Evolutionary conservation across 2,329 filamentous ascomycete species (phyloP).

Genomic region (Hyphodiscus sp.): DNA sequence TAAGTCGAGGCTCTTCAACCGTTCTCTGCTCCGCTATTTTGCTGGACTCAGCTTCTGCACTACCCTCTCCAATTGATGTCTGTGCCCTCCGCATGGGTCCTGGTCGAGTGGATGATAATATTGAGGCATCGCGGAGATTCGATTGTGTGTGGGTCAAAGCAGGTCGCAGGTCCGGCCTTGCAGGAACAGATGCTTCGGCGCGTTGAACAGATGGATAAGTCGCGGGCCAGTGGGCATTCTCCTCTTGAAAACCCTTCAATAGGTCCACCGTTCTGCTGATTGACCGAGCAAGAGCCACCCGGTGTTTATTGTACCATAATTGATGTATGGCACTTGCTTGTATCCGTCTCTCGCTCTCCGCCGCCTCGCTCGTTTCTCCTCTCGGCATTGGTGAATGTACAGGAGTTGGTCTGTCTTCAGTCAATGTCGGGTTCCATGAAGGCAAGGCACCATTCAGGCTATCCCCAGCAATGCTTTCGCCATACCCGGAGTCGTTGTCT

Average conservation of each 20-base stretch:
- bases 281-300: conserved; percentile 76
- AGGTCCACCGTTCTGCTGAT: conserved; percentile 84
- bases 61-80: conserved; percentile 59
- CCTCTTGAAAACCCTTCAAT: conserved; percentile 75
- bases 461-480: conserved; percentile 67
- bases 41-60: conserved; percentile 62
- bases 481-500: conserved; percentile 87
- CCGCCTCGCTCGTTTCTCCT: conserved; percentile 28
- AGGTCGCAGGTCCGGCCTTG: conserved; percentile 50
- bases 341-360: conserved; percentile 57
- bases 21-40: conserved; percentile 56
- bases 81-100: conserved; percentile 58
- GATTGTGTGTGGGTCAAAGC: conserved; percentile 59
- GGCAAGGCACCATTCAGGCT: conserved; percentile 36
- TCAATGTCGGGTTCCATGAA: conserved; percentile 39
- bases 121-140: conserved; percentile 34
- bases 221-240: conserved; percentile 88
- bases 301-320: conserved; percentile 90
- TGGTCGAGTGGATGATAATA: conserved; percentile 36
- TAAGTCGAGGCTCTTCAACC: conserved; percentile 67
- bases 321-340: conserved; percentile 85
- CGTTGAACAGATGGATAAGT: conserved; percentile 84
- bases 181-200: conserved; percentile 38
- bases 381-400: conserved; percentile 31
- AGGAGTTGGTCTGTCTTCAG: conserved; percentile 41